Evolutionary conservation across 352 stramenopile genomes (phyloP).

Genomic region (Pythium brachiatum): DNA sequence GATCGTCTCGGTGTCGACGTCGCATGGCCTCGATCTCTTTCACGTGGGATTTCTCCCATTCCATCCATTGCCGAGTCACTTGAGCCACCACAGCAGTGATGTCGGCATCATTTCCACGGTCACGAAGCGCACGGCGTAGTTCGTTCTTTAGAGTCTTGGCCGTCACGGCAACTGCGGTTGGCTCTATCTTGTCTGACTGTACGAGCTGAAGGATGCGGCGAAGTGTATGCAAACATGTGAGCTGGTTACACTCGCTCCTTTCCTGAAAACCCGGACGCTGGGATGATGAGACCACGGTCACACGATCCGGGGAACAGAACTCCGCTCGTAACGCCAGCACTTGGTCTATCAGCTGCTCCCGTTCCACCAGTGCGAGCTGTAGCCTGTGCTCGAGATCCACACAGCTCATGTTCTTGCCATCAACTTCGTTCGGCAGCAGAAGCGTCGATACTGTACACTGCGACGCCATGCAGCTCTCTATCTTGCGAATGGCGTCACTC

Average conservation of each 20-base stretch:
- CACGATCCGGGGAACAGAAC: neutral
- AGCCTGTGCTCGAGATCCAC: conserved; percentile 19
- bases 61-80: conserved; percentile 8
- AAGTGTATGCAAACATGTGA: conserved; percentile 11
- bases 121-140: conserved; percentile 8
- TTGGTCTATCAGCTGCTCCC: conserved; percentile 10
- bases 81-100: neutral
- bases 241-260: neutral
- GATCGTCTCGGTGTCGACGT: neutral
- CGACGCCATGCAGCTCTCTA: conserved; percentile 2
- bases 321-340: conserved; percentile 6
- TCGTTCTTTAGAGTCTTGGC: conserved; percentile 8
- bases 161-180: neutral
- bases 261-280: neutral
- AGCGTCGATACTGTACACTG: neutral
- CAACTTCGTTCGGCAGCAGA: neutral
- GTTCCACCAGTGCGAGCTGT: neutral
- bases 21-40: conserved; percentile 1
- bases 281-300: neutral
- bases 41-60: conserved; percentile 11
- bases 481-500: conserved; percentile 7
- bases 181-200: neutral
- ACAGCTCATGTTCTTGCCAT: neutral
- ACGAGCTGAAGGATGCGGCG: neutral
- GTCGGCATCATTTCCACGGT: neutral